A percentile compares a stretch with the other conserved stretches of the same genome.
Evolutionary conservation across 306 rosid species (phyloP).

Genomic region (Sicyos baderoa): DNA sequence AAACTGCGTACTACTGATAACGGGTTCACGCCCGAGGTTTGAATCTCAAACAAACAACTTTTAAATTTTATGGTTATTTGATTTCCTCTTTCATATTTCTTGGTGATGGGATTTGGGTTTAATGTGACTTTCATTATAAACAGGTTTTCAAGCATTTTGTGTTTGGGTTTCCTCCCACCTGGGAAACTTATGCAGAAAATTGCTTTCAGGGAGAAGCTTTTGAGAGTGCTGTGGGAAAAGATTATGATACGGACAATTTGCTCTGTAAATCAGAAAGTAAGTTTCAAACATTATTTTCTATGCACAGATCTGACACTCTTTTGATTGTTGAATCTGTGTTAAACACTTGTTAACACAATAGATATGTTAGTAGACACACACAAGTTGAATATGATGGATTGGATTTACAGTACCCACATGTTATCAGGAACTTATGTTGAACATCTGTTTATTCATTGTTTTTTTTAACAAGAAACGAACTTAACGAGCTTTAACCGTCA

Average conservation of each 20-base stretch:
- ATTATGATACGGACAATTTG: slow-evolving; percentile 16
- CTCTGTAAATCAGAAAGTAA: slow-evolving; percentile 15
- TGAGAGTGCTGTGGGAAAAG: slow-evolving; percentile 13
- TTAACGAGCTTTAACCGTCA: too few species aligned
- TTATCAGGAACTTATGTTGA: background rate
- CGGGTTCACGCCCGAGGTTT: slow-evolving; percentile 57
- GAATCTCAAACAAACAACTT: background rate
- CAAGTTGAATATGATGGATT: background rate
- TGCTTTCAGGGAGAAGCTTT: slow-evolving; percentile 26
- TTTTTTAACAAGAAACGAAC: too few species aligned
- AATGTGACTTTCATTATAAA: background rate
- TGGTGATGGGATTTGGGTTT: background rate
- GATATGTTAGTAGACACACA: background rate
- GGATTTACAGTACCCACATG: background rate
- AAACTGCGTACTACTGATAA: slow-evolving; percentile 37
- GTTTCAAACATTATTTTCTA: background rate
- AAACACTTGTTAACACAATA: background rate
- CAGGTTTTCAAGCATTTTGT: slow-evolving; percentile 48
- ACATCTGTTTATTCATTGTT: too few species aligned
- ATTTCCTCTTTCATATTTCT: background rate
- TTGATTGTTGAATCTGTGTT: background rate
- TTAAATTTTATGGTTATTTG: background rate
- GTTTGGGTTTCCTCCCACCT: slow-evolving; percentile 62
- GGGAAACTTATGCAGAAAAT: slow-evolving; percentile 43
- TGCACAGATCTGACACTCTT: background rate